Conservation (phyloP, 345 rosid species). For the Eutrema yunnanense region DNA sequence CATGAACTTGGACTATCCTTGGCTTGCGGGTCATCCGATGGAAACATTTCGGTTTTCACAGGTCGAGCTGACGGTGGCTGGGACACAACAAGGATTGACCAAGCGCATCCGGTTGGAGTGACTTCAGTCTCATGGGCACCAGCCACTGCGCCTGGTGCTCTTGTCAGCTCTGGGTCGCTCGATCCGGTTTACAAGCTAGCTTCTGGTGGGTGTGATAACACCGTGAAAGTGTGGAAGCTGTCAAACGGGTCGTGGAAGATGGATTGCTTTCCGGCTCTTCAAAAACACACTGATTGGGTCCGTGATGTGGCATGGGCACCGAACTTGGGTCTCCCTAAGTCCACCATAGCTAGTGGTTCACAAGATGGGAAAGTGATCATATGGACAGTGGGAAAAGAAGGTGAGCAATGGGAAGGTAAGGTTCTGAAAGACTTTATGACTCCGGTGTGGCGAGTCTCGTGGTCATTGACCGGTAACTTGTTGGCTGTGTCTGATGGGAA, state of each 20-base stretch:
- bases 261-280: conserved; percentile 62
- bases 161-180: conserved; percentile 43
- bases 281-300: conserved; percentile 62
- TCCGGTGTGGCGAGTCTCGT: conserved; percentile 60
- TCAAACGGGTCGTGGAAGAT: conserved; percentile 51
- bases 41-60: conserved; percentile 55
- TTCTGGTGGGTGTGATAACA: conserved; percentile 62
- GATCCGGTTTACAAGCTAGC: conserved; percentile 59
- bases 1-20: conserved; percentile 55
- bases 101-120: conserved; percentile 68
- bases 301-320: conserved; percentile 78
- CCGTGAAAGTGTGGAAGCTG: conserved; percentile 62
- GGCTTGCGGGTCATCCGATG: conserved; percentile 70
- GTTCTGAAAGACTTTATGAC: conserved; percentile 56
- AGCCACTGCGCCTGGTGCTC: conserved; percentile 47
- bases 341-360: conserved; percentile 61
- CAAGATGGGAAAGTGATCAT: conserved; percentile 62
- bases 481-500: conserved; percentile 57
- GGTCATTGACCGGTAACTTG: conserved; percentile 63
- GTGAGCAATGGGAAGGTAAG: conserved; percentile 58
- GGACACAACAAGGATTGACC: conserved; percentile 56
- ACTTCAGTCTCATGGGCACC: conserved; percentile 70
- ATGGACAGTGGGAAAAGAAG: conserved; percentile 58
- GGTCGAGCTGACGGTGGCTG: conserved; percentile 57
- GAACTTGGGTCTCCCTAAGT: conserved; percentile 63